Percentiles rank a stretch among this genome's conserved stretches.
These are phyloP conservation scores for Calonectria crousiana DNA, from an alignment of 2,329 filamentous ascomycete genomes.

Conservation along the genomic window DNA sequence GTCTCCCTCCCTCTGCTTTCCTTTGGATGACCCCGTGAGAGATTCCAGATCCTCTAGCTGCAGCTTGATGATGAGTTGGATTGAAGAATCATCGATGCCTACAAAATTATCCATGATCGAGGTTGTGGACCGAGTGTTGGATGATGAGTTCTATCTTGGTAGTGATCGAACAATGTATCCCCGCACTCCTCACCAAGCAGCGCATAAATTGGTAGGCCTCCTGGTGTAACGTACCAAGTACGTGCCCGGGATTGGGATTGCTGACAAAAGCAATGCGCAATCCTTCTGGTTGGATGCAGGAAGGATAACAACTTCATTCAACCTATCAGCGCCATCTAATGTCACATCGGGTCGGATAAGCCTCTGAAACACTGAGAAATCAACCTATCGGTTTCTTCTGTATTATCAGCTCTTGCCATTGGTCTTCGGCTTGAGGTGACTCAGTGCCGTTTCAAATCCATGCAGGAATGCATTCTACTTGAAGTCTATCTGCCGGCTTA, in stretches of 20 bases:
- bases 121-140: not conserved
- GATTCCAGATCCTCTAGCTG: constrained; percentile 20
- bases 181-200: not conserved
- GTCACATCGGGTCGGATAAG: not conserved
- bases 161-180: not conserved
- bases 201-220: not conserved
- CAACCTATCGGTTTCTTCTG: not conserved
- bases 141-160: not conserved
- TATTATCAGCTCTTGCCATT: not conserved
- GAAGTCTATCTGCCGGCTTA: too few relatives aligned
- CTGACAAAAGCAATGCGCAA: not conserved
- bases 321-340: not conserved
- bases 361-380: not conserved
- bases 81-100: not conserved
- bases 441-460: not conserved
- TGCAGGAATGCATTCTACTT: not conserved
- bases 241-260: not conserved
- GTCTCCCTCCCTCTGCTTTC: constrained; percentile 23
- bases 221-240: not conserved
- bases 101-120: not conserved
- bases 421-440: not conserved
- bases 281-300: not conserved
- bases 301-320: not conserved
- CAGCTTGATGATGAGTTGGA: constrained; percentile 17
- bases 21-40: constrained; percentile 8